Base-by-base conservation (phyloP, 768 basidiomycete genomes). In the Tephrocybe rancida region DNA sequence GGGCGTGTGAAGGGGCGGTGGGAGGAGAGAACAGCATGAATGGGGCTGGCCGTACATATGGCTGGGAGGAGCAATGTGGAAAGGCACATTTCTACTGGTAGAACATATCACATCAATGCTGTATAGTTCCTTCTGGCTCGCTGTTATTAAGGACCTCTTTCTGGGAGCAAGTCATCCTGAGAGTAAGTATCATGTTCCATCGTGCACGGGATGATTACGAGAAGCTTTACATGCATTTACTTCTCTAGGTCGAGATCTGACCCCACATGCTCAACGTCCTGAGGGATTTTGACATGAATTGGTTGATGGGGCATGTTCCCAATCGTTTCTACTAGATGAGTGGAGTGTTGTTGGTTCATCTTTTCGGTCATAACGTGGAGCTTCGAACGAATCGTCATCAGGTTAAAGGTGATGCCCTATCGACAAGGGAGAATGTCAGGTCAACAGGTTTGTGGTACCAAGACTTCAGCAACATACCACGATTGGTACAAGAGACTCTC, bases 361-460 rank as follows among this genome's bases (percentile, higher is more conserved):
- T n/a, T 24, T 16, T 24, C 27, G 10, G 39, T 16, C 37, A 55
- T 44, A 1, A 22, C 16, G 44, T 49, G 48, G 13, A 55, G 48
- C 47, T 46, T 48, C n/a, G 49, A 49, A 16, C 53, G 53, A 21
- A 55, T 34, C 10, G 53, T 55, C 21, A 55, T 55, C 6, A 34
- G 41, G 34, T 55, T 55, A 43, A 55, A 55, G 19, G 53, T 55
- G 18, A 55, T 55, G 13, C 53, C 53, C 53, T 55, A 25, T 3
- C n/a, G n/a, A n/a, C 9, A 41, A 30, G 21, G 21, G 5, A 7
- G 4, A 9, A 37, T 16, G 14, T n/a, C n/a, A n/a, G 19, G 19
- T 16, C 2, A 24, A 41, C 24, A 10, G 16, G 10, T n/a, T 5
- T n/a, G 39, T 1, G 25, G 14, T 9, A 25, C 4, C 3, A n/a